Evolutionary conservation across 768 basidiomycete species (phyloP).

Genomic region (Termitomyces sp.): DNA sequence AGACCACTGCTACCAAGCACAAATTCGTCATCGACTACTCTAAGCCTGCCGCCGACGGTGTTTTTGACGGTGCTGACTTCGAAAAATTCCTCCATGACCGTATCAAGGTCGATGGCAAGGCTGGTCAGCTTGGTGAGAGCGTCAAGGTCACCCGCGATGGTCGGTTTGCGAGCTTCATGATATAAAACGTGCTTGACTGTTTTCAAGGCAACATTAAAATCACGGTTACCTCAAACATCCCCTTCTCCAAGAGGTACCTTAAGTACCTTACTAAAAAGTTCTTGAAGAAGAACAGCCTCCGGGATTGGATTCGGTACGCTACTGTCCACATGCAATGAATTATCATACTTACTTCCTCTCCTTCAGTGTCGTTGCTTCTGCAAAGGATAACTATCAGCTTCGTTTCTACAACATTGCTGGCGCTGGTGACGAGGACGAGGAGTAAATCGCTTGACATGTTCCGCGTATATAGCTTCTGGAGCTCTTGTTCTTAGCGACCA

Average conservation of each 20-base stretch:
- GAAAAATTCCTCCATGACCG: conserved; percentile 92
- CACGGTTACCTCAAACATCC: conserved; percentile 79
- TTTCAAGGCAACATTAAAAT: conserved; percentile 71
- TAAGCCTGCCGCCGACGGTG: conserved; percentile 59
- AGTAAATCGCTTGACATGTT: conserved; percentile 8
- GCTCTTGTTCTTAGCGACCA: neutral
- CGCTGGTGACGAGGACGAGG: conserved; percentile 27
- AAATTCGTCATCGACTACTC: conserved; percentile 88
- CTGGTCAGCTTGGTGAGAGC: conserved; percentile 87
- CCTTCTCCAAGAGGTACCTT: conserved; percentile 95
- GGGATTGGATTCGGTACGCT: conserved; percentile 91
- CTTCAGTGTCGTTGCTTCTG: conserved; percentile 80
- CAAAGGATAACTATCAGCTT: conserved; percentile 92
- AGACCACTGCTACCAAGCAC: conserved; percentile 54
- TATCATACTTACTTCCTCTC: neutral
- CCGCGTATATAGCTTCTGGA: neutral
- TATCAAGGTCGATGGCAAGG: conserved; percentile 90
- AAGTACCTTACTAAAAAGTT: conserved; percentile 99
- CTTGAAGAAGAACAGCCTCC: conserved; percentile 94
- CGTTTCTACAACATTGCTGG: conserved; percentile 88
- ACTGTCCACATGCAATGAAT: neutral
- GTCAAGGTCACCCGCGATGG: conserved; percentile 87
- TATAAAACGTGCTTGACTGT: neutral
- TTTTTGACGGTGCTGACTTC: conserved; percentile 59
- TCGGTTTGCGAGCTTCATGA: conserved; percentile 30